Evolutionary conservation across 179 eudicot species (phyloP), one percentile per base, ranked within the genome.

Genomic region (Spergularia azorica): DNA sequence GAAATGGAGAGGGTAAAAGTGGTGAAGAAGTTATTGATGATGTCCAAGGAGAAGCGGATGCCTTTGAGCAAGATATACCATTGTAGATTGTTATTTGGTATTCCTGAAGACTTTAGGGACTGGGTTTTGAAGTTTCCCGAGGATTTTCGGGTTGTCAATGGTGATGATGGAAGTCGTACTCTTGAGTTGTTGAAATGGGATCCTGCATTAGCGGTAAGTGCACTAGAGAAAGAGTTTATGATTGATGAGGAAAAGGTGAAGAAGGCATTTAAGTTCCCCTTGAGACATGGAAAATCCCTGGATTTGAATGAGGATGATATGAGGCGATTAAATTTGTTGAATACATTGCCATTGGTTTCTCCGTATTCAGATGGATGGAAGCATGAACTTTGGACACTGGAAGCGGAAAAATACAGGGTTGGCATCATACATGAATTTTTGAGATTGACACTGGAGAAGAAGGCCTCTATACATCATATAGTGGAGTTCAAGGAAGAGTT

Each of bases 401-500:
- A 93, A 74, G 98, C 92, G 0, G 99, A 95, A 89, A 95, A 95
- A 83, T 95, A 91, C 54, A 84, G 97, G 77, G 90, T 93, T 50
- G 99, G 99, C 59, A 71, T 95, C 39, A 70, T 93, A 67, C 99
- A 95, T 38, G 99, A 95, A 91, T 91, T 95, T 74, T 87, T 95
- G 91, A 90, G 88, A 88, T 87, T 95, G 87, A 95, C 99, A 50
- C 83, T 95, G 88, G 99, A 93, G 91, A 95, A 93, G 83, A 90
- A 91, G 82, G 99, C 98, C 61, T 89, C 90, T 9, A 95, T 95
- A 59, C 99, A 95, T 81, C 97, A 95, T 75, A 88, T 93, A 36
- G 97, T 93, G 81, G 99, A 91, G 92, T 95, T 95, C 68, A 95
- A 95, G 86, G 99, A 95, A 58, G 99, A 95, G 89, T 90, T 93